Percentiles rank a stretch among this genome's conserved stretches.
phyloP scores from a whole-genome alignment of 2,329 filamentous ascomycete species.

The Cercospora citrullina region DNA sequence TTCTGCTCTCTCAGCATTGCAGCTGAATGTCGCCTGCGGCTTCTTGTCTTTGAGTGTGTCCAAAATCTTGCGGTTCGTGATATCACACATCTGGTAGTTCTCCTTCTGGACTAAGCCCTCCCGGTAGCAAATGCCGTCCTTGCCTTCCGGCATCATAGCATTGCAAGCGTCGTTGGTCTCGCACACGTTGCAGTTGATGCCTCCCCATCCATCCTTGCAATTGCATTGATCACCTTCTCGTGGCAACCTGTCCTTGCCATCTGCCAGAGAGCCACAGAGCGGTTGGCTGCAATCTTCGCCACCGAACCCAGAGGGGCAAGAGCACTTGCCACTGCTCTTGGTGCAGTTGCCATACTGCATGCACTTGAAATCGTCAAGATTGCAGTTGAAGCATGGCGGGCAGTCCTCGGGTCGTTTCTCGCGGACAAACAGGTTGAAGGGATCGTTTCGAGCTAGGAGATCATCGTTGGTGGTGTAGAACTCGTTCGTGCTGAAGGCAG shows the following conservation, averaged over 20 bases:
- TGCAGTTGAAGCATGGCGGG: constrained; percentile 95
- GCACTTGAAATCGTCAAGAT: constrained; percentile 87
- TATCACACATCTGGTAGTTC: constrained; percentile 97
- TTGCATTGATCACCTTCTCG: constrained; percentile 71
- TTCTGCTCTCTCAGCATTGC: constrained; percentile 68
- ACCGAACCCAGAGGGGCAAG: constrained; percentile 88
- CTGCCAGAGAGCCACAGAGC: constrained; percentile 83
- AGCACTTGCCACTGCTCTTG: constrained; percentile 85
- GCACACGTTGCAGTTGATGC: constrained; percentile 97
- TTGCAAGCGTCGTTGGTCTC: constrained; percentile 79
- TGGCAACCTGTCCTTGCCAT: constrained; percentile 75
- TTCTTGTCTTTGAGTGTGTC: constrained; percentile 80
- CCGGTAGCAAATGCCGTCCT: constrained; percentile 87
- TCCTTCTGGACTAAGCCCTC: constrained; percentile 87
- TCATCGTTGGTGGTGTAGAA: constrained; percentile 36
- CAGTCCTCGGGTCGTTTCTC: constrained; percentile 74
- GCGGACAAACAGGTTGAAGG: constrained; percentile 54
- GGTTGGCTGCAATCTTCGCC: constrained; percentile 91
- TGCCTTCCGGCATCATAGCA: constrained; percentile 70
- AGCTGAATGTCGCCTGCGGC: constrained; percentile 93
- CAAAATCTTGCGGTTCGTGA: constrained; percentile 92
- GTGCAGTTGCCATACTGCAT: constrained; percentile 89
- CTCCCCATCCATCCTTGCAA: constrained; percentile 90
- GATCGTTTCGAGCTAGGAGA: constrained; percentile 29
- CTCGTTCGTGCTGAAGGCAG: constrained; percentile 27